Conservation (phyloP, 257 asterid species). For the Thymus quinquecostatus region DNA sequence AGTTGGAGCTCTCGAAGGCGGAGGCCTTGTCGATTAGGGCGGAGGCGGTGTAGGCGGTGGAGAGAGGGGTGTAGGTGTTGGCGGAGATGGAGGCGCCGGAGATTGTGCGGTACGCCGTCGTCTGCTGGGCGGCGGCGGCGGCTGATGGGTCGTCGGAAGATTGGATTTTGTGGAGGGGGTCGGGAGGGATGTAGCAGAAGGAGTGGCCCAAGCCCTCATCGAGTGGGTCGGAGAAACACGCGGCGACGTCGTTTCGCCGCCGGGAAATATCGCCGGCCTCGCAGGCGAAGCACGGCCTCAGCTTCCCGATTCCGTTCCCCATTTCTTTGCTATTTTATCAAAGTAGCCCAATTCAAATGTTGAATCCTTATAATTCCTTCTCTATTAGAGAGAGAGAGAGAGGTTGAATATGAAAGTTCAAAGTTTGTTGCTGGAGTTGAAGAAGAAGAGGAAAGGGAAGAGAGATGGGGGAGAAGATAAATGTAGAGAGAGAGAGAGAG, state of each 20-base stretch:
- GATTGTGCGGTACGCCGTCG: conserved; percentile 69
- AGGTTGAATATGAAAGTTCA: conserved; percentile 28
- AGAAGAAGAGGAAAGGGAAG: conserved; percentile 25
- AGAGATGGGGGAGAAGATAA: conserved; percentile 23
- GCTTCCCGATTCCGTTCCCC: conserved; percentile 77
- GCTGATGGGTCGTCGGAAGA: conserved; percentile 51
- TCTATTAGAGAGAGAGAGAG: conserved; percentile 14
- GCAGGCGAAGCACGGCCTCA: conserved; percentile 72
- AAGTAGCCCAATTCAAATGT: neutral
- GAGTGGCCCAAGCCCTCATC: conserved; percentile 97
- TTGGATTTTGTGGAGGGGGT: conserved; percentile 49
- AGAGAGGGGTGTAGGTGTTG: conserved; percentile 75
- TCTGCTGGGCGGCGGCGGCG: conserved; percentile 34
- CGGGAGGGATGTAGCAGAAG: conserved; percentile 84
- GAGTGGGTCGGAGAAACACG: conserved; percentile 52
- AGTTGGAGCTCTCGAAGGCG: conserved; percentile 86
- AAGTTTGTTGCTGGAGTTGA: conserved; percentile 30
- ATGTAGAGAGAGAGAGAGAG: conserved; percentile 34
- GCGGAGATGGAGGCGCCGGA: conserved; percentile 99
- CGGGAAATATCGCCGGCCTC: conserved; percentile 86
- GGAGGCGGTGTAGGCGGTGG: conserved; percentile 57
- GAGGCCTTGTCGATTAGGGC: conserved; percentile 71
- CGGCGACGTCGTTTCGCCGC: conserved; percentile 56
- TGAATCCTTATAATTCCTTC: neutral
- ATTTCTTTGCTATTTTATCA: conserved; percentile 31